Base-by-base conservation (phyloP, 768 basidiomycete genomes). In the Calvatia gigantea region DNA sequence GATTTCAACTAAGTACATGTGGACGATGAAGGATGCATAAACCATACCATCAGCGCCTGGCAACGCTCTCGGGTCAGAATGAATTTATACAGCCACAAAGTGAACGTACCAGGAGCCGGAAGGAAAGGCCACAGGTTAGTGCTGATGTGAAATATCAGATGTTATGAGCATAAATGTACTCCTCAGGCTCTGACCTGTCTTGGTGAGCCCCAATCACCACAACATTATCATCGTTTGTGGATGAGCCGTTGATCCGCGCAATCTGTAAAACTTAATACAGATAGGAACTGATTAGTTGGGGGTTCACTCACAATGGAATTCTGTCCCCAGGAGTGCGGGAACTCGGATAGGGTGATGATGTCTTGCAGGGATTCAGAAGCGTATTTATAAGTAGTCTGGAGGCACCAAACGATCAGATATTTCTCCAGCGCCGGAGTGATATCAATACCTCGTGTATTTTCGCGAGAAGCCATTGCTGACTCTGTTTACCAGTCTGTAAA, bases 311-410 rank as follows among this genome's bases (percentile, higher is more conserved):
- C 85, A 58, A 91, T 84, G 49, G 81, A 80, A 69, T 89, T 86
- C 76, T 97, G 94, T 8, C 86, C 86, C 94, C 93, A 94, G 2
- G 82, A 71, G 67, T 94, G 92, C 46, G 72, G 54, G 62, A 94
- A 93, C 68, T 92, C 91, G 23, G 76, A 72, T 55, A 93, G 69
- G 5, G 79, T 78, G 62, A 96, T 89, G 14, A 68, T 61, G 43
- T 78, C 63, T 42, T 72, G 79, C 46, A 93, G 70, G 29, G 76
- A 74, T 38, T 81, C 67, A 3, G 84, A 78, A 12, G 85, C 89
- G 56, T 73, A 82, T 61, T 85, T 67, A 33, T 70, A 61, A 2
- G 91, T 93, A 58, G 87, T 82, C 89, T 91, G 60, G 45, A 47
- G 23, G 47, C 27, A 32, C 45, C 47, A 60, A 29, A 44, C 58